Evolutionary conservation across 2,329 filamentous ascomycete genomes (phyloP), one percentile per base, ranked within the genome.

Genomic region (Cladophialophora carrionii): DNA sequence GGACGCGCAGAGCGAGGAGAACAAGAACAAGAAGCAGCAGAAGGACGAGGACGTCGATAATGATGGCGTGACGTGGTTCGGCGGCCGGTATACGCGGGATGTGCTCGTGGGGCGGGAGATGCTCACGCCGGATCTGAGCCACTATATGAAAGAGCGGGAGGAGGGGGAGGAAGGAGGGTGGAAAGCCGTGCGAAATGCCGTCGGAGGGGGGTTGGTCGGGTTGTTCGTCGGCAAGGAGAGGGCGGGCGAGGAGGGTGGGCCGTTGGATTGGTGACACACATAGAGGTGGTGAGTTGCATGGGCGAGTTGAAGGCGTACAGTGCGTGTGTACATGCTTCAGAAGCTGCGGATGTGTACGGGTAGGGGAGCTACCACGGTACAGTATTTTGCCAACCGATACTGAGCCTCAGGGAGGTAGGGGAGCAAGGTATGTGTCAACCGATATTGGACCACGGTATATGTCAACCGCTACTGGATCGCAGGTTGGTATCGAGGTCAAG

Each of bases 111-210:
- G 49, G 37, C 12, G 26, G 20, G 46, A 65, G 26, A 65, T 65
- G 62, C 60, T 68, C 56, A 46, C 59, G 14, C 66, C 66, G 6
- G 66, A 68, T 48, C 43, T 68, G 22, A 68, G 66, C 41, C 59
- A 65, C 20, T 68, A 68, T 26, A 65, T 68, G 62, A 62, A 61
- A 49, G 62, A 63, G 26, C 62, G 60, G 20, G 58, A 61, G 17
- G 65, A 46, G 3, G 65, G 41, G 1, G 56, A 57, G 14, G 55
- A 46, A 6, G 53, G 54, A 3, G 55, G 41, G 5, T 68, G 66
- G 66, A 68, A 61, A 43, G 20, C 59, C 2, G 63, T 65, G 14
- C 31, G 55, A 32, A 68, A 68, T 49, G 17, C 54, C 26, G 66
- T 68, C 56, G 66, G 63, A 9, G 66, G 66, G 0, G 66, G 66